Conservation (phyloP, 148 eudicot genomes). For the Chenopodium album region DNA sequence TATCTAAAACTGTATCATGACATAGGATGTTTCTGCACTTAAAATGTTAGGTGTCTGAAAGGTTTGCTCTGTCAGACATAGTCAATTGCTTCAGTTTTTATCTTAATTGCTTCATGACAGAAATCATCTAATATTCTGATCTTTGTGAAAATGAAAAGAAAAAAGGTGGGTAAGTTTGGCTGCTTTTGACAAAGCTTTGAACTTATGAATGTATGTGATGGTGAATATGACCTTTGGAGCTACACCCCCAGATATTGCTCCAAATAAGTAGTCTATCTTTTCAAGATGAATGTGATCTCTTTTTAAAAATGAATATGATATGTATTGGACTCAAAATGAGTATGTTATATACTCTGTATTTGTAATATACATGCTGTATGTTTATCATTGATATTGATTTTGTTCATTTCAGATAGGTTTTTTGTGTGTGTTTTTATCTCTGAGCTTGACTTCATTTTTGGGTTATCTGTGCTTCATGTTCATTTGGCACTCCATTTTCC, state of each 20-base stretch:
- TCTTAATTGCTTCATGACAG: background rate
- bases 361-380: too few relatives aligned
- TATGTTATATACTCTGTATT: too few relatives aligned
- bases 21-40: background rate
- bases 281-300: background rate
- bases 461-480: background rate
- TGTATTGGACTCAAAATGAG: too few relatives aligned
- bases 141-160: background rate
- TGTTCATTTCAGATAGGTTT: too few relatives aligned
- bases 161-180: background rate
- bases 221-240: background rate
- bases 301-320: too few relatives aligned
- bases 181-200: background rate
- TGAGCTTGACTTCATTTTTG: background rate
- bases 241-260: background rate
- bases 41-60: background rate
- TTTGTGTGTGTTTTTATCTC: background rate
- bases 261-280: too few relatives aligned
- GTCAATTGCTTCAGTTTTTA: conserved; percentile 2
- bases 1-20: background rate
- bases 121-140: background rate
- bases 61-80: background rate
- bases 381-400: too few relatives aligned
- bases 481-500: background rate
- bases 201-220: background rate